Percentiles rank a stretch among this genome's conserved stretches.
Evolutionary conservation across 768 basidiomycete genomes (phyloP).

Genomic region (Pleurotus salmoneostramineus): DNA sequence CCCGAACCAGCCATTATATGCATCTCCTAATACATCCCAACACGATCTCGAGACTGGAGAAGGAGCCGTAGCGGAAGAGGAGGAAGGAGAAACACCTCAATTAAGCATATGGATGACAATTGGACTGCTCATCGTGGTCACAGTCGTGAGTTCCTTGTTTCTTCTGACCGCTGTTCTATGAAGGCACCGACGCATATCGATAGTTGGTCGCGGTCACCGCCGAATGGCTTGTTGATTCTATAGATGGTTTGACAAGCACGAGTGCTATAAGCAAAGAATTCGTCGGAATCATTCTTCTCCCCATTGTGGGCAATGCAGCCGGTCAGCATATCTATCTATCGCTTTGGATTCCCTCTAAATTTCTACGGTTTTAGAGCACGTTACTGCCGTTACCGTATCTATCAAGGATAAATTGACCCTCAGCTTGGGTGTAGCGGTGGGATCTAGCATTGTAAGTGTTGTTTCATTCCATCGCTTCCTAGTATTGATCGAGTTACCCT

Average conservation of each 20-base stretch:
- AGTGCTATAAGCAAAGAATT: slow-evolving; percentile 72
- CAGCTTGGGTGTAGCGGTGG: slow-evolving; percentile 86
- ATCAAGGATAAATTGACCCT: slow-evolving; percentile 88
- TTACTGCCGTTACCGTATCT: slow-evolving; percentile 88
- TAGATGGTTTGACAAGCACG: slow-evolving; percentile 60
- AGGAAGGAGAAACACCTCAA: slow-evolving; percentile 46
- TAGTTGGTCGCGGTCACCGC: slow-evolving; percentile 62
- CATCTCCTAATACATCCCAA: slow-evolving; percentile 11
- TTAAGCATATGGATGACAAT: slow-evolving; percentile 54
- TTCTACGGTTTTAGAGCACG: slow-evolving; percentile 53
- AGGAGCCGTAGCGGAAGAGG: slow-evolving; percentile 22
- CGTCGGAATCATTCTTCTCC: slow-evolving; percentile 80
- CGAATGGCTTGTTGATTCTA: slow-evolving; percentile 78
- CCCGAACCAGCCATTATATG: background rate
- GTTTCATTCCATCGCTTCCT: background rate
- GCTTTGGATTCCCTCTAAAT: background rate
- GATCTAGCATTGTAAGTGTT: slow-evolving; percentile 68
- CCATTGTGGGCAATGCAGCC: slow-evolving; percentile 89
- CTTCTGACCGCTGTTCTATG: slow-evolving; percentile 16
- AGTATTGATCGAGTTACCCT: slow-evolving; percentile 6
- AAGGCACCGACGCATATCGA: slow-evolving; percentile 17
- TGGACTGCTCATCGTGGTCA: slow-evolving; percentile 51
- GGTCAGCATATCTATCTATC: slow-evolving; percentile 29
- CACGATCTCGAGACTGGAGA: slow-evolving; percentile 6
- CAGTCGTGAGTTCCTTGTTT: slow-evolving; percentile 52